These are phyloP conservation scores for Apiotrichum porosum DNA, from an alignment of 1,284 basidiomycete species.

Conservation along the genomic window DNA sequence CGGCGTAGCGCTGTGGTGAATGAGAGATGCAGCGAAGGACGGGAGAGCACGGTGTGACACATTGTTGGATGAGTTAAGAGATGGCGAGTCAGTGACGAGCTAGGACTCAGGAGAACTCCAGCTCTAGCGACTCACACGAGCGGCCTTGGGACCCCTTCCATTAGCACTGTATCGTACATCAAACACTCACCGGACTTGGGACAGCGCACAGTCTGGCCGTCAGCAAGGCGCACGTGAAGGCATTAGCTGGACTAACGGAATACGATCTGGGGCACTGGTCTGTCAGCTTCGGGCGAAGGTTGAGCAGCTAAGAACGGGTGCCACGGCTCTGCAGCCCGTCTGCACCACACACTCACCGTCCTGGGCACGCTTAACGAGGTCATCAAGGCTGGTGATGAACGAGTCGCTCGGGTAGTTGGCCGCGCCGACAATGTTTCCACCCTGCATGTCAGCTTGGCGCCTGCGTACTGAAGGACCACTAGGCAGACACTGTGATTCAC, in stretches of 20 bases:
- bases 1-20: slow-evolving; percentile 41
- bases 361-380: slow-evolving; percentile 35
- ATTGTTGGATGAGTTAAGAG: not conserved
- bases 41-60: not conserved
- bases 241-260: slow-evolving; percentile 42
- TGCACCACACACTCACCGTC: slow-evolving; percentile 31
- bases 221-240: not conserved
- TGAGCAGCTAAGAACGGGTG: too few relatives aligned
- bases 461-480: too few relatives aligned
- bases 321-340: too few relatives aligned
- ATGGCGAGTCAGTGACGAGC: not conserved
- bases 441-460: slow-evolving; percentile 23
- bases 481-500: too few relatives aligned
- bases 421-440: slow-evolving; percentile 48
- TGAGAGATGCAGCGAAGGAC: not conserved
- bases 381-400: slow-evolving; percentile 35
- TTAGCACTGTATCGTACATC: too few relatives aligned
- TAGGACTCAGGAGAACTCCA: too few relatives aligned
- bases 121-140: slow-evolving; percentile 37
- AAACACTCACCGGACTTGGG: slow-evolving; percentile 40
- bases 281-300: too few relatives aligned
- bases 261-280: slow-evolving; percentile 40
- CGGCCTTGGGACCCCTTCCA: slow-evolving; percentile 43
- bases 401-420: slow-evolving; percentile 42
- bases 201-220: slow-evolving; percentile 44